Evolutionary conservation across 495 filamentous ascomycete genomes (phyloP).

Genomic region (Letharia lupina): DNA sequence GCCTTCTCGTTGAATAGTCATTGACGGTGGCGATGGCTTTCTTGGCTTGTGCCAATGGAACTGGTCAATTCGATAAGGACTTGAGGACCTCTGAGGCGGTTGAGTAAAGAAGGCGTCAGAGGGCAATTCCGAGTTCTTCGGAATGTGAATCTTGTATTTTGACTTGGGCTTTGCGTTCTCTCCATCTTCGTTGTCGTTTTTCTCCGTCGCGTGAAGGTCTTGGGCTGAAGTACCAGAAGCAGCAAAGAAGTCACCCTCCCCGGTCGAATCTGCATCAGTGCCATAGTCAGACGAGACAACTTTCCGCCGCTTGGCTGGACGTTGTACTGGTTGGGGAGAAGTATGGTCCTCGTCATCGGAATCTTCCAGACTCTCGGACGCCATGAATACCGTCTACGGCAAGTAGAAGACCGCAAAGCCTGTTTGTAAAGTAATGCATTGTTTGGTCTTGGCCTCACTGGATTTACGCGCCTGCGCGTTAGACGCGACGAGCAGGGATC

Average conservation of each 20-base stretch:
- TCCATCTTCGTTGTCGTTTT: slow-evolving; percentile 16
- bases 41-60: slow-evolving; percentile 46
- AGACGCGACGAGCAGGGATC: background rate
- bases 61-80: slow-evolving; percentile 44
- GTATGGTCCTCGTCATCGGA: background rate
- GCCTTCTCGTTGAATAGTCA: background rate
- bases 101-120: slow-evolving; percentile 49
- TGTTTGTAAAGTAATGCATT: background rate
- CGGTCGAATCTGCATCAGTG: background rate
- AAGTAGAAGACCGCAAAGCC: background rate
- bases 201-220: background rate
- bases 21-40: slow-evolving; percentile 12
- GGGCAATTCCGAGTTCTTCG: slow-evolving; percentile 36
- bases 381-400: background rate
- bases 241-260: slow-evolving; percentile 1
- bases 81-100: slow-evolving; percentile 42
- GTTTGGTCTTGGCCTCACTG: background rate
- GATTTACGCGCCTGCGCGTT: background rate
- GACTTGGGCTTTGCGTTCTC: slow-evolving; percentile 28
- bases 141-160: slow-evolving; percentile 39
- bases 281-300: background rate
- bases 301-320: slow-evolving; percentile 8
- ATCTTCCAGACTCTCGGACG: background rate
- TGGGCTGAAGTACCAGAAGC: slow-evolving; percentile 1
- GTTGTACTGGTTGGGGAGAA: background rate